Conservation (phyloP, 176 grass and related monocot genomes). For the Poa pratensis region DNA sequence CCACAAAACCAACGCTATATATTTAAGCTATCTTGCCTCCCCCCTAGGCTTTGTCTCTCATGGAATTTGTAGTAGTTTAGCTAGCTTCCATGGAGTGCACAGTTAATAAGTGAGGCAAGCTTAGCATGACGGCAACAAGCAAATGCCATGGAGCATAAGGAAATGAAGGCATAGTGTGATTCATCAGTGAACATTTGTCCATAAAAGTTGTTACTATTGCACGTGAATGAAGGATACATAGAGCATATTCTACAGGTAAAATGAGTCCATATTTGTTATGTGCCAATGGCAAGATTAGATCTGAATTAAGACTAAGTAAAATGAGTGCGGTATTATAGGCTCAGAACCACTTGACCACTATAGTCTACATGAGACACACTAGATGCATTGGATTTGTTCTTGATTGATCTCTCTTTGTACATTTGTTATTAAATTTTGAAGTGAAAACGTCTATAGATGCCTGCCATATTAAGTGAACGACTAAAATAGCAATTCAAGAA, state of each 20-base stretch:
- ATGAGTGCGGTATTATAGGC: not conserved
- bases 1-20: constrained; percentile 32
- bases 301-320: not conserved
- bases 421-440: not conserved
- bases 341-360: not conserved
- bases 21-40: constrained; percentile 41
- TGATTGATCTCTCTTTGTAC: not conserved
- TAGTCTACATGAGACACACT: not conserved
- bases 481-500: constrained; percentile 37
- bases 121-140: constrained; percentile 45
- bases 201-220: no score
- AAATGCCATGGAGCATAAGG: not conserved
- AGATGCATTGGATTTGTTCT: not conserved
- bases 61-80: constrained; percentile 27
- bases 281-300: not conserved
- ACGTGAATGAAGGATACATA: not conserved
- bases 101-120: constrained; percentile 47
- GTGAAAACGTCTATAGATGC: constrained; percentile 36
- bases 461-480: constrained; percentile 33
- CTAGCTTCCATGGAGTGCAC: constrained; percentile 26
- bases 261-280: not conserved
- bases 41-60: not conserved
- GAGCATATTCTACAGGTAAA: not conserved
- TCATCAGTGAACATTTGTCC: not conserved
- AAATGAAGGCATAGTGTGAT: not conserved